Conservation (phyloP, 2,329 filamentous ascomycete species). For the Tolypocladium album region DNA sequence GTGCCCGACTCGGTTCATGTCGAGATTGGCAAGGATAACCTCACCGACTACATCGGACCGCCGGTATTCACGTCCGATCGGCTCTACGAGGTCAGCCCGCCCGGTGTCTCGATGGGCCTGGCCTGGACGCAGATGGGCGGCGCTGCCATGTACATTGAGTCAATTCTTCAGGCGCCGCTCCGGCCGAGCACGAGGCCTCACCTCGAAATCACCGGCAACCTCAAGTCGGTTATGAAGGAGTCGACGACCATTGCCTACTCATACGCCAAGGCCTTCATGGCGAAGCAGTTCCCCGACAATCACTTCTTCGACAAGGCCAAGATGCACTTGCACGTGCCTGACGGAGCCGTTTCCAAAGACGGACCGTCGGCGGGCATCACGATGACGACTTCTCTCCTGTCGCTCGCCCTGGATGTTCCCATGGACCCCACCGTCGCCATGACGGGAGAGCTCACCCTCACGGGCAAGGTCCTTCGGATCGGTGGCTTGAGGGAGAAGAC, state of each 20-base stretch:
- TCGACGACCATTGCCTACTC: slow-evolving; percentile 92
- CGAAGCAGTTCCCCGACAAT: slow-evolving; percentile 76
- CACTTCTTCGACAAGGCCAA: slow-evolving; percentile 93
- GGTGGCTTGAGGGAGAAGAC: slow-evolving; percentile 95
- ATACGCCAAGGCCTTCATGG: slow-evolving; percentile 84
- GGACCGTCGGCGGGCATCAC: slow-evolving; percentile 90
- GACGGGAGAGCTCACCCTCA: slow-evolving; percentile 95
- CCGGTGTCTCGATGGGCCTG: slow-evolving; percentile 93
- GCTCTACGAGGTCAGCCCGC: slow-evolving; percentile 84
- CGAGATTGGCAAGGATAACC: slow-evolving; percentile 73
- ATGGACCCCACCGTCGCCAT: slow-evolving; percentile 86
- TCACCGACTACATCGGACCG: slow-evolving; percentile 94
- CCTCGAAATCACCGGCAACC: slow-evolving; percentile 85
- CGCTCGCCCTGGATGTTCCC: slow-evolving; percentile 66
- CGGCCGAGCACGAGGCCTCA: slow-evolving; percentile 63
- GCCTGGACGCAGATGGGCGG: slow-evolving; percentile 98
- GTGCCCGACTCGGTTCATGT: slow-evolving; percentile 85
- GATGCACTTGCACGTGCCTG: slow-evolving; percentile 91
- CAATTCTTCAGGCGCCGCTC: slow-evolving; percentile 79
- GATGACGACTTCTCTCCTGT: slow-evolving; percentile 90
- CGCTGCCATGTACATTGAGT: slow-evolving; percentile 93
- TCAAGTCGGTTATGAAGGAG: slow-evolving; percentile 97
- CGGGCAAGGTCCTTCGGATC: slow-evolving; percentile 91
- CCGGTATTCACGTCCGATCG: slow-evolving; percentile 93
- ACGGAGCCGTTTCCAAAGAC: slow-evolving; percentile 93